phyloP scores from a whole-genome alignment of 179 eudicot genomes.

The Sideroxylon spinosum region DNA sequence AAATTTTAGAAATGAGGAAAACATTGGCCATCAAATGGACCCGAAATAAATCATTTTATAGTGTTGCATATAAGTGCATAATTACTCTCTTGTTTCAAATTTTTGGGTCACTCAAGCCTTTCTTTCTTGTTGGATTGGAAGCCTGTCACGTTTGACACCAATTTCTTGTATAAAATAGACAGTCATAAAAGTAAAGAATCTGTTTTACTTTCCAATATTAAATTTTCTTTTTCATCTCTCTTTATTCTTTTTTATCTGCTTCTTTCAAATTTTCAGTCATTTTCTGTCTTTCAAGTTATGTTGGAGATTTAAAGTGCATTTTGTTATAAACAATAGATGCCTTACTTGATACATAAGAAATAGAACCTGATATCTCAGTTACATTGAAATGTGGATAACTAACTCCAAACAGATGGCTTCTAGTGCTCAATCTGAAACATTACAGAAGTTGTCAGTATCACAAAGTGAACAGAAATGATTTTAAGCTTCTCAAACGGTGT shows the following conservation, averaged over 20 bases:
- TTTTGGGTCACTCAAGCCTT: too few relatives aligned
- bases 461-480: neutral
- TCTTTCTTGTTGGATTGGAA: too few relatives aligned
- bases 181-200: neutral
- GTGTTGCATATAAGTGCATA: too few relatives aligned
- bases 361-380: neutral
- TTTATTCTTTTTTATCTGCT: neutral
- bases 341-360: neutral
- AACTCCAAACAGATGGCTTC: neutral
- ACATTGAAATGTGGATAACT: neutral
- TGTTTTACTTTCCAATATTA: neutral
- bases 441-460: neutral
- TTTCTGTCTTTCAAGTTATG: neutral
- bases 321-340: neutral
- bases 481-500: slow-evolving; percentile 4
- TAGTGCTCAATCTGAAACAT: neutral
- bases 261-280: neutral
- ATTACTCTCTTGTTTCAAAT: too few relatives aligned
- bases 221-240: neutral
- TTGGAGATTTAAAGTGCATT: neutral
- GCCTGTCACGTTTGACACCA: too few relatives aligned
- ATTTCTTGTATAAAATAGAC: neutral
- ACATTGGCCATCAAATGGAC: neutral
- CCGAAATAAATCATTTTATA: neutral
- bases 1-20: neutral